Conservation (phyloP, 2,329 filamentous ascomycete species). For the Nigrospora oryzae region DNA sequence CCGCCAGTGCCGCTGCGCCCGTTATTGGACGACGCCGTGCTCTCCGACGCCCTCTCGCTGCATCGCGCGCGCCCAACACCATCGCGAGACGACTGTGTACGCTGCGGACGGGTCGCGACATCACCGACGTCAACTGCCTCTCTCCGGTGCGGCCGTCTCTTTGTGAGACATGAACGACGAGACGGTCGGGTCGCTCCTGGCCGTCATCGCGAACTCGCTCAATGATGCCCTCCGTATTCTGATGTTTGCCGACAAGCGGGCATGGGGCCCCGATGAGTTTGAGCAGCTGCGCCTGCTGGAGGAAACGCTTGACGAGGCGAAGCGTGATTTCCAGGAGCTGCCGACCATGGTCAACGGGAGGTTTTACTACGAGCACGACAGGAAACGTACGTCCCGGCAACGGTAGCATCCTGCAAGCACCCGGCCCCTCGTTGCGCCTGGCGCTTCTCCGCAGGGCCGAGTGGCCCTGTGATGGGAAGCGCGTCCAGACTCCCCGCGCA, state of each 20-base stretch:
- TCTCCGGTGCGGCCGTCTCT: neutral
- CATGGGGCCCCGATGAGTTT: constrained; percentile 51
- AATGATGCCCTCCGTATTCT: constrained; percentile 45
- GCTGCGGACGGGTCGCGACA: too few species aligned
- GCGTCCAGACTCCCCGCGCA: too few species aligned
- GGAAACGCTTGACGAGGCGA: constrained; percentile 48
- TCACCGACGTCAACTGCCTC: neutral
- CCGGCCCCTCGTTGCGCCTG: too few species aligned
- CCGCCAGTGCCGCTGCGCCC: too few species aligned
- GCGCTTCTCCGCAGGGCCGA: too few species aligned
- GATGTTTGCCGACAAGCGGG: constrained; percentile 47
- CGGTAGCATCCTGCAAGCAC: constrained; percentile 4
- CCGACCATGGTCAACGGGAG: constrained; percentile 45
- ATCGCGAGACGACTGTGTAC: too few species aligned
- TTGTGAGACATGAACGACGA: constrained; percentile 29
- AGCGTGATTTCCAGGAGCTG: constrained; percentile 52
- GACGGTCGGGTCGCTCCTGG: constrained; percentile 50
- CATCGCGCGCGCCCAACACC: too few species aligned
- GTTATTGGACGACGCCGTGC: too few species aligned
- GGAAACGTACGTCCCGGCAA: constrained; percentile 33
- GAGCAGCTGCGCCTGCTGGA: constrained; percentile 49
- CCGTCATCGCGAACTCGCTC: constrained; percentile 46
- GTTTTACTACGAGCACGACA: constrained; percentile 49
- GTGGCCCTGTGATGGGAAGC: too few species aligned
- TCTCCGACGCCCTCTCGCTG: too few species aligned